Percentiles rank a stretch among this genome's conserved stretches.
phyloP scores from a whole-genome alignment of 1,139 yeast genomes.

The Geotrichum aggregatum region DNA sequence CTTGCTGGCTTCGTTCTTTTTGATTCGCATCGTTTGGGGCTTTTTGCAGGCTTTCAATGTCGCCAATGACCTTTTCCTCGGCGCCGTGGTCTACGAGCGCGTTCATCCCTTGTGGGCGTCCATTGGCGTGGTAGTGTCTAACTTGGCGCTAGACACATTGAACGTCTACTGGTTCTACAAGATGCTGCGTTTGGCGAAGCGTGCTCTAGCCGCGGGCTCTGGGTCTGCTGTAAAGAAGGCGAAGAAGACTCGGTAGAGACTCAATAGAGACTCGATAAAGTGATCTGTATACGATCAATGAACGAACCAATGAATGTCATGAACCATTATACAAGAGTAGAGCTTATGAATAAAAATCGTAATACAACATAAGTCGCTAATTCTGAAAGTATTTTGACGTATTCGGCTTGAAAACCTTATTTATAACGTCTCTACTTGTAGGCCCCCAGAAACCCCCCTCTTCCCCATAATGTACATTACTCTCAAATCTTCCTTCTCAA shows the following conservation, averaged over 20 bases:
- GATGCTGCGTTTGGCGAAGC: constrained; percentile 49
- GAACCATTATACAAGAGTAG: too few species aligned
- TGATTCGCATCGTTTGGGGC: constrained; percentile 82
- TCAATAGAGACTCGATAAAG: not conserved
- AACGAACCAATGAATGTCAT: not conserved
- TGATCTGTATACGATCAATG: too few species aligned
- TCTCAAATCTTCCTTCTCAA: too few species aligned
- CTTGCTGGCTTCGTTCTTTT: constrained; percentile 67
- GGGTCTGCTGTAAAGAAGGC: constrained; percentile 19
- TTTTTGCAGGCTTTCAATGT: constrained; percentile 64
- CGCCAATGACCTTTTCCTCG: constrained; percentile 28
- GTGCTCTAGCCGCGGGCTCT: constrained; percentile 17
- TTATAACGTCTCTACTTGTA: too few species aligned
- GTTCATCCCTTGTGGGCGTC: constrained; percentile 47
- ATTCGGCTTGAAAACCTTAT: too few species aligned
- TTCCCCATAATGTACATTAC: too few species aligned
- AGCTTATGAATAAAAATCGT: too few species aligned
- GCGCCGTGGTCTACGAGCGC: constrained; percentile 24
- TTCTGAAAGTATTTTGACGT: too few species aligned
- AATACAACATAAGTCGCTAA: too few species aligned
- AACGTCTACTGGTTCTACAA: constrained; percentile 65
- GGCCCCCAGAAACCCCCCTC: too few species aligned
- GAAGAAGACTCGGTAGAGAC: not conserved
- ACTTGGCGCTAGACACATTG: constrained; percentile 60
- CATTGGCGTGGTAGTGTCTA: constrained; percentile 53